Conservation (phyloP, 192 early-diverging fungal genomes). For the Coemansia sp. region DNA sequence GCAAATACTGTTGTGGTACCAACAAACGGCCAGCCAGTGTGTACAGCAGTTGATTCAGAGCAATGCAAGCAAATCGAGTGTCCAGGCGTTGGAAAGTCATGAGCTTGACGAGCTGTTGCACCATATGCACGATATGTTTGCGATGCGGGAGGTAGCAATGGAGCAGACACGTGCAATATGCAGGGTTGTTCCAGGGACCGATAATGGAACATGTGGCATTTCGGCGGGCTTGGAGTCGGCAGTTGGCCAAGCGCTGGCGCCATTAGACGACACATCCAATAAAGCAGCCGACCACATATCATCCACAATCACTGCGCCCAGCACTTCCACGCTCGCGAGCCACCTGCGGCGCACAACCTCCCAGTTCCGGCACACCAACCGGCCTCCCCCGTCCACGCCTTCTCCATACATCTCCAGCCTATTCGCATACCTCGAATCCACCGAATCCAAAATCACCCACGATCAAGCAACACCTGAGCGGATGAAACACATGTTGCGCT, state of each 20-base stretch:
- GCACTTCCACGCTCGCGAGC: conserved; percentile 27
- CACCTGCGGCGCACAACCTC: conserved; percentile 48
- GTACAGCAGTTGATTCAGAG: conserved; percentile 16
- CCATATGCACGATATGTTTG: conserved; percentile 23
- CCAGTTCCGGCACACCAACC: conserved; percentile 45
- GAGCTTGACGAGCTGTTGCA: conserved; percentile 18
- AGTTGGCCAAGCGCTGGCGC: conserved; percentile 13
- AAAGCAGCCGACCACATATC: conserved; percentile 11
- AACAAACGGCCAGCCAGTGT: conserved; percentile 5
- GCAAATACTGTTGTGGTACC: conserved; percentile 32
- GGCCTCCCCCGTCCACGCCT: conserved; percentile 23
- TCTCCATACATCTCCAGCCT: conserved; percentile 31
- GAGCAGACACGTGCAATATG: conserved; percentile 8
- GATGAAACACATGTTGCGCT: conserved; percentile 14
- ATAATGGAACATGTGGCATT: not conserved
- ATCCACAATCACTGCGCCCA: conserved; percentile 11
- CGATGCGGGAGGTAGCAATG: not conserved
- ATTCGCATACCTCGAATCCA: conserved; percentile 13
- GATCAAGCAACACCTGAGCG: not conserved
- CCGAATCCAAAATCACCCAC: too few relatives aligned
- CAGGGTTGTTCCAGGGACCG: not conserved
- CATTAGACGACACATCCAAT: conserved; percentile 4
- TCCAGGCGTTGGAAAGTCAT: not conserved
- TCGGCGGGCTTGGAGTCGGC: conserved; percentile 1
- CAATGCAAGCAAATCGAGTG: not conserved